phyloP scores from a whole-genome alignment of 768 basidiomycete species.

The Tephrocybe sp. region DNA sequence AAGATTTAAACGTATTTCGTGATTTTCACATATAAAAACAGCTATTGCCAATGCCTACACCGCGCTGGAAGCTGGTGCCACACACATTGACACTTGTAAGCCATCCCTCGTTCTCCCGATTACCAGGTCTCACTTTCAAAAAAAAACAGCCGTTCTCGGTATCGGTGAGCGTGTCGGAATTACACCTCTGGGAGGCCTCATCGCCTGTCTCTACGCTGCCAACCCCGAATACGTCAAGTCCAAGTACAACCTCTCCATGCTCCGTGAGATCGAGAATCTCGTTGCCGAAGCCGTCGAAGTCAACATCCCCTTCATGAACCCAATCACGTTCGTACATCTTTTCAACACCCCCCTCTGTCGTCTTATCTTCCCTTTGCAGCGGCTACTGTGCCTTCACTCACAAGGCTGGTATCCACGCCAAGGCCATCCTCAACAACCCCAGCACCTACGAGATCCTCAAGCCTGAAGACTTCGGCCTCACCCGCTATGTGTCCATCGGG shows the following conservation, averaged over 20 bases:
- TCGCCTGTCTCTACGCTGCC: slow-evolving; percentile 95
- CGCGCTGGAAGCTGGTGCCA: slow-evolving; percentile 97
- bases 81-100: slow-evolving; percentile 96
- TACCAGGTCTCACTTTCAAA: not conserved
- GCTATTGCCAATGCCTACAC: slow-evolving; percentile 99
- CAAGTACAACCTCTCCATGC: slow-evolving; percentile 98
- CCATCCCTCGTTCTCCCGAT: slow-evolving; percentile 1
- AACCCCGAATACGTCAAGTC: slow-evolving; percentile 98
- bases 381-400: slow-evolving; percentile 99
- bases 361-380: slow-evolving; percentile 39
- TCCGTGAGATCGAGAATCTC: slow-evolving; percentile 98
- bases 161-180: slow-evolving; percentile 99
- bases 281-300: slow-evolving; percentile 99
- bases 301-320: slow-evolving; percentile 96
- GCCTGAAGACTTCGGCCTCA: slow-evolving; percentile 98
- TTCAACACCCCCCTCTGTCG: not conserved
- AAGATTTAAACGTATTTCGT: not conserved
- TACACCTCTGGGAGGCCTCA: slow-evolving; percentile 94
- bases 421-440: slow-evolving; percentile 99
- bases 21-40: slow-evolving; percentile 23
- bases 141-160: slow-evolving; percentile 79
- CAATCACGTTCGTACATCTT: slow-evolving; percentile 66
- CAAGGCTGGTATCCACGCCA: slow-evolving; percentile 99
- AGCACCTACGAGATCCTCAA: slow-evolving; percentile 99
- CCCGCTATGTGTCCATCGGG: slow-evolving; percentile 97